phyloP scores from a whole-genome alignment of 2,329 filamentous ascomycete genomes.

The Colletotrichum musae region DNA sequence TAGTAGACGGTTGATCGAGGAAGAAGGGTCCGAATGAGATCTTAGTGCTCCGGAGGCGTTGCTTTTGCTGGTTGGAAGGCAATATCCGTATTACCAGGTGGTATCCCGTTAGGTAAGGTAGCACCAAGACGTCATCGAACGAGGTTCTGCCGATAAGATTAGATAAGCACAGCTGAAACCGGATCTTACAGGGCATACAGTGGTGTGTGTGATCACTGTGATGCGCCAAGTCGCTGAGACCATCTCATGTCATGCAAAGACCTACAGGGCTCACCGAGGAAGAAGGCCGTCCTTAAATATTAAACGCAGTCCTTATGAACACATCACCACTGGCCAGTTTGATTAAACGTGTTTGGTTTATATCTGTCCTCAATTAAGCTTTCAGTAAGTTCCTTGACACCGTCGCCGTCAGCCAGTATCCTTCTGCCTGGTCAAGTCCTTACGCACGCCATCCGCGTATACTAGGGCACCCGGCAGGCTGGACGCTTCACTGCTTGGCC shows the following conservation, averaged over 20 bases:
- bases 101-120: neutral
- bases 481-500: neutral
- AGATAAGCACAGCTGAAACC: conserved; percentile 39
- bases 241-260: neutral
- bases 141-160: conserved; percentile 25
- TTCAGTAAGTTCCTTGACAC: no score
- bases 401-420: neutral
- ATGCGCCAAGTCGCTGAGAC: neutral
- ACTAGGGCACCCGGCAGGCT: neutral
- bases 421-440: neutral
- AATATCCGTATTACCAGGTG: neutral
- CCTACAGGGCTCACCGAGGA: conserved; percentile 24
- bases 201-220: neutral
- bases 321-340: neutral
- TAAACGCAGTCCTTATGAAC: neutral
- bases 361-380: no score
- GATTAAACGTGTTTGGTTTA: neutral
- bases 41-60: conserved; percentile 2
- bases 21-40: conserved; percentile 25
- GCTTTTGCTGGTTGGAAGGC: neutral
- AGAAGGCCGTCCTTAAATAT: neutral
- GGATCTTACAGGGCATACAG: conserved; percentile 16
- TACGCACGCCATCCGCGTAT: neutral
- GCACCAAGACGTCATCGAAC: conserved; percentile 19
- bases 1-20: conserved; percentile 25